phyloP scores from a whole-genome alignment of 352 stramenopile genomes.

The Thalassiosira delicatula region DNA sequence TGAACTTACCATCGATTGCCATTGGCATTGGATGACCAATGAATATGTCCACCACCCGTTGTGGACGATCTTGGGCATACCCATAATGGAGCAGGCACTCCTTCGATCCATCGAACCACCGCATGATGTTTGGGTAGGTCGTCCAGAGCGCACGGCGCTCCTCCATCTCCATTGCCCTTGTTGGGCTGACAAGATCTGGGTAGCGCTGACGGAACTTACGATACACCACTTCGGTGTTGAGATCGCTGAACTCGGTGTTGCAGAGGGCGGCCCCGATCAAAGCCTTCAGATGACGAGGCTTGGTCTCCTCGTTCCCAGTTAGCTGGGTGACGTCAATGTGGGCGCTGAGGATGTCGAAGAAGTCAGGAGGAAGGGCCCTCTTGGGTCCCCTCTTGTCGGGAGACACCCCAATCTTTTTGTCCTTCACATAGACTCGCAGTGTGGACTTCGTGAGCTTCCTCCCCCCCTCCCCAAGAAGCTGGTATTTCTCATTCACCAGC shows the following conservation, averaged over 20 bases:
- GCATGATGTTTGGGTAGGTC: no score
- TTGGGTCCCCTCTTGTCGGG: not conserved
- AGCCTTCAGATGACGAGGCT: not conserved
- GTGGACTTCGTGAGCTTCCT: not conserved
- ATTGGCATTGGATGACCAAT: not conserved
- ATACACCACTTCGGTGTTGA: not conserved
- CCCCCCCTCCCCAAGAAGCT: not conserved
- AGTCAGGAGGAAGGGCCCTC: not conserved
- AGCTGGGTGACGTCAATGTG: not conserved
- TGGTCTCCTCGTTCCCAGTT: not conserved
- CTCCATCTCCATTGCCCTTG: conserved; percentile 5
- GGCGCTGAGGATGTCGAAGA: not conserved
- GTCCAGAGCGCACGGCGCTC: not conserved
- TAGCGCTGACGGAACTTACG: not conserved
- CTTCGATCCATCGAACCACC: conserved; percentile 8
- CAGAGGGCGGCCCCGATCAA: not conserved
- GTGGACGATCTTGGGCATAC: not conserved
- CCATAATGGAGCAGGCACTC: conserved; percentile 5
- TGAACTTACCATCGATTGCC: not conserved
- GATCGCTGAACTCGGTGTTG: not conserved
- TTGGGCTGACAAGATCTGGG: not conserved
- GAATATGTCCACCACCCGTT: not conserved
- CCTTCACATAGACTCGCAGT: not conserved
- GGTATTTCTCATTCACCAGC: conserved; percentile 2
- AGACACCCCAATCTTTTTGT: not conserved